Base-by-base conservation (phyloP, 1,284 basidiomycete genomes). In the Anthracocystis panici-leucophaei region DNA sequence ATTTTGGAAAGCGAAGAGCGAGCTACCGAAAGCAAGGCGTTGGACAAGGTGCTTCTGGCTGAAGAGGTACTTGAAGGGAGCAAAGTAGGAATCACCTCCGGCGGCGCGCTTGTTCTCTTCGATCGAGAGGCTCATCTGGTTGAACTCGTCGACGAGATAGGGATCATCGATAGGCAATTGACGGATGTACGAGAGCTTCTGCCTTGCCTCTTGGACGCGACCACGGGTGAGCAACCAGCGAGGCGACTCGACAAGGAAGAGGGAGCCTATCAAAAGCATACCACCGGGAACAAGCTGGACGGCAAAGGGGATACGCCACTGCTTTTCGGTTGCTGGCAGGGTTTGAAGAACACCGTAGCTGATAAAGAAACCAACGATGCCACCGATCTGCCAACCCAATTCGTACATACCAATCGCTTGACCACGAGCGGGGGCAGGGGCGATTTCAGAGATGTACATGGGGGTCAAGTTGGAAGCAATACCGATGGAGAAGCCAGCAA, bases 201-300 rank as follows among this genome's bases (percentile, higher is more conserved):
- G 2, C 23, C 71, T 55, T 0, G 86, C 85, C 14, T 85, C 75
- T 5, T 80, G 82, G 21, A 77, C 55, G 1, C 78, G 49, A n/a
- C 87, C 87, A 65, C 88, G 87, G 75, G 89, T 88, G 33, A 90
- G 88, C 27, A 91, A 86, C 89, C 89, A 91, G 7, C 90, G 87
- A 2, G 90, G 90, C 2, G 89, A 89, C 70, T 91, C 90, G 14
- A 88, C 88, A 68, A 89, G 79, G 76, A 88, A 88, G 33, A 88
- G 61, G 18, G 72, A 68, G n/a, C 86, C 87, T 40, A 82, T 60
- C 9, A 80, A 50, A 42, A 82, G 80, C 48, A 85, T 58, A 12
- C 87, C 87, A 12, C 87, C 88, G 1, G 89, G 89, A 41, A 89
- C 86, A 45, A 89, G 85, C 74, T 89, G 89, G 11, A 89, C 83